Evolutionary conservation across 75 land plant genomes (phyloP).

Genomic region (Sequoia sempervirens): DNA sequence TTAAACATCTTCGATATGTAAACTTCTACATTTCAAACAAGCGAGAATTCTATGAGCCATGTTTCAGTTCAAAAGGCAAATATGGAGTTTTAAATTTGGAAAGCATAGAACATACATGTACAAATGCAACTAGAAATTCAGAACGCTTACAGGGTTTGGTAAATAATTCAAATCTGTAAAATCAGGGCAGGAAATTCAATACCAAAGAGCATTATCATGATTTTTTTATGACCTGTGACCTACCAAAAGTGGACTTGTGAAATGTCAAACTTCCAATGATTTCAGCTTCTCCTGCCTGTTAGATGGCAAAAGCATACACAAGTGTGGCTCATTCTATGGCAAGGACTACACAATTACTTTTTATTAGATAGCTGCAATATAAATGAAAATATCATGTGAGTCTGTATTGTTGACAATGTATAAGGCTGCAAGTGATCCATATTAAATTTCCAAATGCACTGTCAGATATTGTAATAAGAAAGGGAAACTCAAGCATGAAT

Average conservation of each 20-base stretch:
- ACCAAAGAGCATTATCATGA: not conserved
- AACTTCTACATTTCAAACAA: not conserved
- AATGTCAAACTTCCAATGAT: not conserved
- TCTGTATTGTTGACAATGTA: not conserved
- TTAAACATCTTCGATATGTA: not conserved
- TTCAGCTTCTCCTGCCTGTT: constrained; percentile 2
- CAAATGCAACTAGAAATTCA: not conserved
- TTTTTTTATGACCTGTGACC: not conserved
- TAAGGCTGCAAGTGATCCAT: not conserved
- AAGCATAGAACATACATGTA: not conserved
- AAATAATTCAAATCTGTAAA: not conserved
- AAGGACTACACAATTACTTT: not conserved
- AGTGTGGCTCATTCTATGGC: not conserved
- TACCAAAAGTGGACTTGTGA: not conserved
- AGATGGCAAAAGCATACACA: not conserved
- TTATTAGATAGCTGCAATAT: not conserved
- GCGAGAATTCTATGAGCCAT: not conserved
- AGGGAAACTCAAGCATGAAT: not conserved
- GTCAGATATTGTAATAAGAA: not conserved
- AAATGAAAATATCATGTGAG: not conserved
- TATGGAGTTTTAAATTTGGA: not conserved
- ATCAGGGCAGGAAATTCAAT: not conserved
- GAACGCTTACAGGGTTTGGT: not conserved
- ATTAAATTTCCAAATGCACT: not conserved
- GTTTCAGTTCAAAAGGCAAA: not conserved